Conservation (phyloP, 2,329 filamentous ascomycete genomes). For the Clonostachys rosea region DNA sequence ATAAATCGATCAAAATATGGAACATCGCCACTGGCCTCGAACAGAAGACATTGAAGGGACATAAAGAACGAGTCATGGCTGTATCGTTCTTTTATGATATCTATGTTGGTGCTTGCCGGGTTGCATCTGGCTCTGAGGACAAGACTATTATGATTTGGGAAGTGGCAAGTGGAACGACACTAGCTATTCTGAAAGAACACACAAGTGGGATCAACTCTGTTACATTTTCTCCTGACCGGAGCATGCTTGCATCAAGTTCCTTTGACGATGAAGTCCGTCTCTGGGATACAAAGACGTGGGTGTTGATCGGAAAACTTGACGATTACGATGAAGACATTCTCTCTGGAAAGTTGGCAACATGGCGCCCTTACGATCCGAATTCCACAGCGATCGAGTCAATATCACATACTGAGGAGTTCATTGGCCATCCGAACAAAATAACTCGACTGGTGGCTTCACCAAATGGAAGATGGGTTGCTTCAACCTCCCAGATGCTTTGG, state of each 20-base stretch:
- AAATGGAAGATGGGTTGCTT: too few species aligned
- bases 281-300: neutral
- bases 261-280: neutral
- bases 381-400: too few species aligned
- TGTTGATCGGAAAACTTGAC: neutral
- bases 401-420: too few species aligned
- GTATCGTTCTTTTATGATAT: neutral
- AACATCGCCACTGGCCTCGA: neutral
- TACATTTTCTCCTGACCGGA: neutral
- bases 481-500: too few species aligned
- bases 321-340: neutral
- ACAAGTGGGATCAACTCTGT: neutral
- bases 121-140: neutral
- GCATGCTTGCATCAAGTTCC: neutral
- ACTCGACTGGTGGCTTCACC: too few species aligned
- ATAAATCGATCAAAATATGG: neutral
- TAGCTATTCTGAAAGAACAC: neutral
- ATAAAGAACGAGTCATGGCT: neutral
- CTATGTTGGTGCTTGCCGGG: neutral
- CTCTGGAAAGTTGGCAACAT: too few species aligned
- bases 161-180: neutral
- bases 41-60: neutral
- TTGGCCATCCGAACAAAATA: too few species aligned
- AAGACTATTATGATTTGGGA: neutral
- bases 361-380: too few species aligned